A percentile compares a stretch with the other conserved stretches of the same genome.
Conservation (phyloP, 495 filamentous ascomycete genomes). For the Penicillium canescens region DNA sequence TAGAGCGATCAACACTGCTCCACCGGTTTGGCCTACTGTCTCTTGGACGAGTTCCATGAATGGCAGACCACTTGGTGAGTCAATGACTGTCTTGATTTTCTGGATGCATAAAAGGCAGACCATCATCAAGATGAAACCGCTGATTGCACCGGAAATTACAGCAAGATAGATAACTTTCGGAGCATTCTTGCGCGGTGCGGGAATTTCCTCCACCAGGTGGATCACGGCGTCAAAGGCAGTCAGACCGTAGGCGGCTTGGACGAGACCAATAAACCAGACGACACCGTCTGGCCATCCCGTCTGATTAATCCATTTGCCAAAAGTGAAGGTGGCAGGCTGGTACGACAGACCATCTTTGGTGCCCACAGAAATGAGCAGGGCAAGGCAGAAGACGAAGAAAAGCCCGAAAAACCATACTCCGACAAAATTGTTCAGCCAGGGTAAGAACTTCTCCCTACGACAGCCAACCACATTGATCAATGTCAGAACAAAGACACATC, state of each 20-base stretch:
- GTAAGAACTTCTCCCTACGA: slow-evolving; percentile 38
- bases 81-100: slow-evolving; percentile 57
- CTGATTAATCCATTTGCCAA: slow-evolving; percentile 57
- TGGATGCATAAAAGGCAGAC: slow-evolving; percentile 74
- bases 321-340: slow-evolving; percentile 51
- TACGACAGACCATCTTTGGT: slow-evolving; percentile 30
- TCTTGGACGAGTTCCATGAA: slow-evolving; percentile 44
- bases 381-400: slow-evolving; percentile 44
- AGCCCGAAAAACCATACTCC: slow-evolving; percentile 44
- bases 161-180: slow-evolving; percentile 39
- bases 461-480: slow-evolving; percentile 44
- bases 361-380: slow-evolving; percentile 43
- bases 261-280: slow-evolving; percentile 60
- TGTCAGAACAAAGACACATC: slow-evolving; percentile 36
- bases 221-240: slow-evolving; percentile 62
- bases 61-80: slow-evolving; percentile 38
- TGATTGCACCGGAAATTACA: slow-evolving; percentile 45
- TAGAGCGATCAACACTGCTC: slow-evolving; percentile 37
- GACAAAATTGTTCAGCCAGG: slow-evolving; percentile 47
- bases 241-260: slow-evolving; percentile 59
- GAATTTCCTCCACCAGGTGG: slow-evolving; percentile 56
- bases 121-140: slow-evolving; percentile 68
- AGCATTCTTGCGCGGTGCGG: slow-evolving; percentile 38
- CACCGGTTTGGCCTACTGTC: slow-evolving; percentile 35
- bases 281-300: slow-evolving; percentile 63